phyloP scores from a whole-genome alignment of 2,329 filamentous ascomycete species.

The Stachybotrys elegans region DNA sequence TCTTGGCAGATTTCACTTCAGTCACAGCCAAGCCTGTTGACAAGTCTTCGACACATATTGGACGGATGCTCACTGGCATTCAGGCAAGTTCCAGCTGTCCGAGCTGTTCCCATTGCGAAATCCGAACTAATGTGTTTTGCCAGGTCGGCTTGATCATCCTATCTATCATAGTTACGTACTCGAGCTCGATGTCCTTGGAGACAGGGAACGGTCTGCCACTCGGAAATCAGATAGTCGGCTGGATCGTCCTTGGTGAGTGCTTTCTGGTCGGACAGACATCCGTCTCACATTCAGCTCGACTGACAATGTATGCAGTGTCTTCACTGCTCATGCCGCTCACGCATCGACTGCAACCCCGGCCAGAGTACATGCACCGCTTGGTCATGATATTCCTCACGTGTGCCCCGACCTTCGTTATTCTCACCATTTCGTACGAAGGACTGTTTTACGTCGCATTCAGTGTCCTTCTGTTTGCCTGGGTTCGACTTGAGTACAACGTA shows the following conservation, averaged over 20 bases:
- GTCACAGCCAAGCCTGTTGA: slow-evolving; percentile 7
- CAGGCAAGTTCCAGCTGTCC: slow-evolving; percentile 43
- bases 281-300: background rate
- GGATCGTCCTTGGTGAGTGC: slow-evolving; percentile 67
- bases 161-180: slow-evolving; percentile 80
- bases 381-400: slow-evolving; percentile 89
- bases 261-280: background rate
- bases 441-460: slow-evolving; percentile 93
- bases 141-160: slow-evolving; percentile 73
- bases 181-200: slow-evolving; percentile 79
- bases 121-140: slow-evolving; percentile 7
- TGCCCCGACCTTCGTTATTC: slow-evolving; percentile 87
- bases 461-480: slow-evolving; percentile 78
- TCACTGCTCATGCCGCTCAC: slow-evolving; percentile 76
- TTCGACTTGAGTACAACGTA: slow-evolving; percentile 80
- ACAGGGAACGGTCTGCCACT: slow-evolving; percentile 78
- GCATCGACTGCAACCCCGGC: slow-evolving; percentile 76
- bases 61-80: slow-evolving; percentile 57
- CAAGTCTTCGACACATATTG: slow-evolving; percentile 30
- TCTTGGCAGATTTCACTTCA: slow-evolving; percentile 40
- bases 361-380: slow-evolving; percentile 84
- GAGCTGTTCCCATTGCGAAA: background rate
- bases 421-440: slow-evolving; percentile 96
- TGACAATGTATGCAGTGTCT: slow-evolving; percentile 34
- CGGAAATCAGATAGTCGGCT: slow-evolving; percentile 84